These are phyloP conservation scores for Phytophthora hibernalis DNA, from an alignment of 352 stramenopile species.

Conservation along the genomic window DNA sequence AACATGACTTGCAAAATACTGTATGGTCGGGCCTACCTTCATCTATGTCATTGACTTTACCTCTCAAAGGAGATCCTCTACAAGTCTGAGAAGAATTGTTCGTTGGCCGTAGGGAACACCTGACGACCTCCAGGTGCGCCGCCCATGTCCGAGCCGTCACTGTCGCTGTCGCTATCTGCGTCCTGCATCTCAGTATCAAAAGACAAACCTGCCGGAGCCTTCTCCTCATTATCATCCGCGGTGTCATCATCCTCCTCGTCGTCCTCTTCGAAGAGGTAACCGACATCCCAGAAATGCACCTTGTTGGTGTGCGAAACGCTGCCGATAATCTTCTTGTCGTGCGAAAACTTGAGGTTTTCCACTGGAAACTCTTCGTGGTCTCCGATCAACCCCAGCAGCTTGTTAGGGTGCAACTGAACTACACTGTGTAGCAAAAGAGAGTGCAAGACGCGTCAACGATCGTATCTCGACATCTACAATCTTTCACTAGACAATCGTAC, in stretches of 20 bases:
- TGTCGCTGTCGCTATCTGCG: constrained; percentile 78
- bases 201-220: constrained; percentile 31
- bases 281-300: constrained; percentile 96
- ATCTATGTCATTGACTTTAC: constrained; percentile 32
- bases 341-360: constrained; percentile 90
- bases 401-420: constrained; percentile 96
- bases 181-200: constrained; percentile 89
- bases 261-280: constrained; percentile 92
- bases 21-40: constrained; percentile 29
- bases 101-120: constrained; percentile 69
- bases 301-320: constrained; percentile 95
- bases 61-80: constrained; percentile 31
- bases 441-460: constrained; percentile 9
- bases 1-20: constrained; percentile 30
- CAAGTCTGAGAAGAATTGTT: constrained; percentile 88
- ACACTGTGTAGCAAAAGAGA: constrained; percentile 55
- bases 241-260: constrained; percentile 77
- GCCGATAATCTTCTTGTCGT: constrained; percentile 91
- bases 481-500: constrained; percentile 37
- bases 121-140: constrained; percentile 45
- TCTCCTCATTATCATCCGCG: constrained; percentile 65
- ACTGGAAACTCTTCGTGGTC: constrained; percentile 96
- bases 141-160: constrained; percentile 65
- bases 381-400: constrained; percentile 96
- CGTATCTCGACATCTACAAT: neutral